Base-by-base conservation (phyloP, 225 moss, liverwort and hornwort genomes). In the Asterella californica region DNA sequence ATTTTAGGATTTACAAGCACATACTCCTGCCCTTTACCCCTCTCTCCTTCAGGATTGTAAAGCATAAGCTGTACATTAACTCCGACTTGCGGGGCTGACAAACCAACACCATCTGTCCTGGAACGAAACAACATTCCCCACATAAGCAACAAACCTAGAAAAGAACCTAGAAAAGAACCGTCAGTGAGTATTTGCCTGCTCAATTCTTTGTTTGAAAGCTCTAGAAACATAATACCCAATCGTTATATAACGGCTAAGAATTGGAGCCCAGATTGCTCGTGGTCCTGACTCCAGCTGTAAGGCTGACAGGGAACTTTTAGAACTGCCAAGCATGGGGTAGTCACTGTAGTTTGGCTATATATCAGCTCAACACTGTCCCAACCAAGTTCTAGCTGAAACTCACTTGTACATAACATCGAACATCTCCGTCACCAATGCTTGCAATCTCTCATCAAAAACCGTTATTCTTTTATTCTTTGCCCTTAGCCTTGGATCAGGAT, bases 371-470 rank as follows among this genome's bases (percentile, higher is more conserved):
- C 34, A 71, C 9, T 62, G 7, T 45, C 2, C 2, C 47, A 48
- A 50, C 52, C 17, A 50, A 32, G 33, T 53, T 54, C 21, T 18
- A 61, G 22, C 60, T 61, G 4, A 30, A 27, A 81, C 94, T 89
- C 81, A 94, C 94, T 88, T 88, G 83, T 92, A 94, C 96, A 96
- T 96, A 1, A 96, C 83, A 77, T 94, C 96, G 74, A 96, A 90
- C 96, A 96, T 96, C 76, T 96, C 96, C 59, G 84, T 83, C 67
- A 96, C 96, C 76, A 96, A 87, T 82, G 89, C 84, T 70, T 90
- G 84, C 14, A 96, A 87, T 67, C 87, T 92, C 45, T 91, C 92
- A 67, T 96, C 94, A 57, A 96, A 94, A 2, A 92, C 84, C 57
- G 90, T 88, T 68, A 96, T 89, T 67, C 89, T 53, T 78, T 86